Base-by-base conservation (phyloP, 2,329 filamentous ascomycete species). In the Venturia aucupariae region DNA sequence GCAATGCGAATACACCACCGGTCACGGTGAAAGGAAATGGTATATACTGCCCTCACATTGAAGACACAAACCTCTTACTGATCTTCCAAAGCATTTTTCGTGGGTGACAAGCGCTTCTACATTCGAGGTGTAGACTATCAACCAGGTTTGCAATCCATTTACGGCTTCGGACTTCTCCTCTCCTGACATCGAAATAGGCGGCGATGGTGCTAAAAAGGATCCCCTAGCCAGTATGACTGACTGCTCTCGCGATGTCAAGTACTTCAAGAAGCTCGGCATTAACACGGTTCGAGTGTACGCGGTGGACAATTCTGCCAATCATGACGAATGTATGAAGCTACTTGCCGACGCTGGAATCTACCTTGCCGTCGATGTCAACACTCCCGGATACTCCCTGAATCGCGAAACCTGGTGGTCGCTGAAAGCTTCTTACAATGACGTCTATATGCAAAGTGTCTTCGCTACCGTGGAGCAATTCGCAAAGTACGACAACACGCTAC, bases 281-380 rank as follows among this genome's bases (percentile, higher is more conserved):
- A 97, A 97, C 82, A 92, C 91, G 30, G 82, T 97, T 73, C 91
- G 92, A 76, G 89, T 96, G 67, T 97, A 96, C 82, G 90, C 89
- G 19, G 87, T 95, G 69, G 92, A 97, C 81, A 96, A 96, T 83
- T 87, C 86, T 62, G 79, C 81, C 70, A 78, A 88, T 75, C 92
- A 97, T 78, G 87, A 92, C 71, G 83, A 86, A 67, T 97, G 92
- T 81, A 97, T 97, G 92, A 80, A 82, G 66, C 82, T 84, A 59
- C 82, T 96, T 67, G 86, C 85, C 62, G 89, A 89, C 71, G 92
- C 90, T 67, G 90, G 90, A 71, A 96, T 96, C 81, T 96, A 96
- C 81, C 84, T 96, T 62, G 90, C 94, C 41, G 82, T 96, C 62
- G 92, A 96, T 72, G 90, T 94, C 80, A 96, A 96, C 85, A 93